phyloP scores from a whole-genome alignment of 78 protist genomes.

The Anaeramoeba flamelloides region DNA sequence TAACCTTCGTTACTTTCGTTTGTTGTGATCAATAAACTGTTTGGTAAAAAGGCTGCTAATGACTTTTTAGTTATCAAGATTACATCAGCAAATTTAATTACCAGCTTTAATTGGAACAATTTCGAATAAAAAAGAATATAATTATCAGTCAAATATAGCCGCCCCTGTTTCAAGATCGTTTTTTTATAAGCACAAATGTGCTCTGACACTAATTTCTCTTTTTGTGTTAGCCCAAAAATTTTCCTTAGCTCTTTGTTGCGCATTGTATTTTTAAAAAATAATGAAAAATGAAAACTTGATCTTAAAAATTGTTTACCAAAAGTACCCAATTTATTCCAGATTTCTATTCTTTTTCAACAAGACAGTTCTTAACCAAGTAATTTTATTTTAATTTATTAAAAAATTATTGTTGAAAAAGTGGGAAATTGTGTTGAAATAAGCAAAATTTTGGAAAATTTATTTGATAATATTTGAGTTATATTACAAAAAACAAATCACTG shows the following conservation, averaged over 20 bases:
- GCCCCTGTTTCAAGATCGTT: constrained; percentile 7
- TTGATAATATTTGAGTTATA: too few relatives aligned
- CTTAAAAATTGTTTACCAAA: too few relatives aligned
- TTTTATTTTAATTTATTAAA: too few relatives aligned
- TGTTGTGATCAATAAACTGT: neutral
- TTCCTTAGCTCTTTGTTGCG: neutral
- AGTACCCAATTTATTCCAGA: too few relatives aligned
- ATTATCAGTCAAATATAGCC: constrained; percentile 10
- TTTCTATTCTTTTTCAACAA: too few relatives aligned
- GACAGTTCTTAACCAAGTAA: too few relatives aligned
- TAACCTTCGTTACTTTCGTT: neutral
- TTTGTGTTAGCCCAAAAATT: neutral
- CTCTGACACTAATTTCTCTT: neutral
- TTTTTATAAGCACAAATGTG: constrained; percentile 8
- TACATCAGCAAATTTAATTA: neutral
- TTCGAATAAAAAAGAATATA: constrained; percentile 6
- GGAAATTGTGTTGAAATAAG: too few relatives aligned
- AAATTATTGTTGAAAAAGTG: too few relatives aligned
- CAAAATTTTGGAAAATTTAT: too few relatives aligned
- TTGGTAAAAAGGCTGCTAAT: constrained; percentile 1
- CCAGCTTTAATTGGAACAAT: neutral
- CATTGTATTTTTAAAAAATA: too few relatives aligned
- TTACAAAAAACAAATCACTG: too few relatives aligned
- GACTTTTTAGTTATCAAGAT: neutral
- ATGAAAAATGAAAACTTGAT: too few relatives aligned